Conservation (phyloP, 805 yeast genomes). For the Lachancea waltii region DNA sequence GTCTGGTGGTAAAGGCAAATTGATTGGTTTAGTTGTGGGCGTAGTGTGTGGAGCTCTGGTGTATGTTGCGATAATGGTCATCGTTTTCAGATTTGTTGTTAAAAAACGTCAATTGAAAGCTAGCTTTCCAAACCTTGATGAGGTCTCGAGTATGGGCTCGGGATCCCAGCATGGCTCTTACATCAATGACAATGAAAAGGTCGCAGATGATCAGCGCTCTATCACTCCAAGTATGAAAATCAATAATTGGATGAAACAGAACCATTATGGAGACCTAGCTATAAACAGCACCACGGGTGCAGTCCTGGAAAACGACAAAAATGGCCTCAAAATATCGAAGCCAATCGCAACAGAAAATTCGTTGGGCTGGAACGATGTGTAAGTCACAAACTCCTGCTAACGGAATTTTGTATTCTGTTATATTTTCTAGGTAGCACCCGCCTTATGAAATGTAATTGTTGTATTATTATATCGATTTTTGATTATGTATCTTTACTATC, state of each 20-base stretch:
- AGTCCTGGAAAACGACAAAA: constrained; percentile 9
- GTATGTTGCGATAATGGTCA: constrained; percentile 54
- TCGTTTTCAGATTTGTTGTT: constrained; percentile 47
- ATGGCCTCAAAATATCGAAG: constrained; percentile 44
- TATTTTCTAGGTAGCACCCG: too few relatives aligned
- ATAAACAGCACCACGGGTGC: constrained; percentile 19
- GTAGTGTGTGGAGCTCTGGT: constrained; percentile 69
- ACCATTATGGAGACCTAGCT: constrained; percentile 16
- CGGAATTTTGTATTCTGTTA: too few relatives aligned
- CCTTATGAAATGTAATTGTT: too few relatives aligned
- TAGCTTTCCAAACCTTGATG: constrained; percentile 17
- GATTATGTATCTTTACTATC: too few relatives aligned
- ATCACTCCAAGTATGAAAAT: constrained; percentile 27
- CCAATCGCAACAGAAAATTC: constrained; percentile 70
- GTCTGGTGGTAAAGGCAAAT: constrained; percentile 35
- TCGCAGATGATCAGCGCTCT: constrained; percentile 14
- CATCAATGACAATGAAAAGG: constrained; percentile 6
- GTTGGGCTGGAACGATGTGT: constrained; percentile 53
- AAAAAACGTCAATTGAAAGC: constrained; percentile 27
- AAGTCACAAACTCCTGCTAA: constrained; percentile 5
- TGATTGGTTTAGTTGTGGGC: constrained; percentile 79
- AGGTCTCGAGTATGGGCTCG: constrained; percentile 14
- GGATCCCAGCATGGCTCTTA: constrained; percentile 11
- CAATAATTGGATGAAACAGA: constrained; percentile 31
- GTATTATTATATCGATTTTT: not conserved